These are phyloP conservation scores for bread wheat (Triticum aestivum) DNA, from an alignment of 176 grass and related monocot species.

Conservation along the genomic window IWGSC_CS_RefSeq_v2.1 NC_057795.1:681740017-681740516, in stretches of 20 bases:
- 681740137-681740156: neutral
- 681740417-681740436: too few species aligned
- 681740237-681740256: neutral
- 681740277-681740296: neutral
- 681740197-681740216: neutral
- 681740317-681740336: neutral
- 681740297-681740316: neutral
- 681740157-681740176: neutral
- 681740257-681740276: neutral
- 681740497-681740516: neutral
- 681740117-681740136: neutral
- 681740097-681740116: neutral
- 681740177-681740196: neutral
- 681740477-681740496: neutral
- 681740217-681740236: neutral
- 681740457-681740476: neutral
- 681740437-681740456: neutral
- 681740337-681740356: neutral
- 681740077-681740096: neutral
- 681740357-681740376: neutral
- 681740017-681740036: neutral
- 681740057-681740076: neutral
- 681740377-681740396: neutral
- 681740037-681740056: neutral
- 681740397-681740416: too few species aligned